Percentiles rank a stretch among this genome's conserved stretches.
These are phyloP conservation scores for Penicillium sp. DNA, from an alignment of 2,329 filamentous ascomycete genomes.

Conservation along the genomic window DNA sequence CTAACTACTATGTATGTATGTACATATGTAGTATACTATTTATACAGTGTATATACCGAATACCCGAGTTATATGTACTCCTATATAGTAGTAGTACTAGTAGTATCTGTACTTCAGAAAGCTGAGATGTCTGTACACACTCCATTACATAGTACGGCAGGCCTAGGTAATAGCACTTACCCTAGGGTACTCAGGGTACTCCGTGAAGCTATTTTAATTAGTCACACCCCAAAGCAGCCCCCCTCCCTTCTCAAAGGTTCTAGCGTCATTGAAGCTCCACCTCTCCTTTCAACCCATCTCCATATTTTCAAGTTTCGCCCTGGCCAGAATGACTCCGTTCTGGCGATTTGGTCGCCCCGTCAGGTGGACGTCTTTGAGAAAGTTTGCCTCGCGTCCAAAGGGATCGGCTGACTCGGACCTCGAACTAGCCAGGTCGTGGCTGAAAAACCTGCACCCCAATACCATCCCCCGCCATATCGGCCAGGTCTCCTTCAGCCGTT, in stretches of 20 bases:
- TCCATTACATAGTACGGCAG: too few relatives aligned
- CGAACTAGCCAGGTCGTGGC: conserved; percentile 59
- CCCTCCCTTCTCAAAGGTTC: neutral
- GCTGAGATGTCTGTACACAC: too few relatives aligned
- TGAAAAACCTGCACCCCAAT: conserved; percentile 56
- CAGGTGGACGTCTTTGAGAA: conserved; percentile 19
- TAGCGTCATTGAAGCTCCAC: conserved; percentile 3
- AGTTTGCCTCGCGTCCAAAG: conserved; percentile 32
- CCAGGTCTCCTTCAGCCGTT: conserved; percentile 65
- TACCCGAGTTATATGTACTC: too few relatives aligned
- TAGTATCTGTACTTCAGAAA: too few relatives aligned
- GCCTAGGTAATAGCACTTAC: too few relatives aligned
- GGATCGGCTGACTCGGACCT: conserved; percentile 25
- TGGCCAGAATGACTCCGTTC: neutral
- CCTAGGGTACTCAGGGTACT: too few relatives aligned
- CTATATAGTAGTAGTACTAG: too few relatives aligned
- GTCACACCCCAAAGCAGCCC: conserved; percentile 16
- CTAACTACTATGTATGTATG: too few relatives aligned
- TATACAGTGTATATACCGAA: too few relatives aligned
- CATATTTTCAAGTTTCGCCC: conserved; percentile 7
- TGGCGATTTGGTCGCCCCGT: conserved; percentile 14
- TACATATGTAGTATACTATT: too few relatives aligned
- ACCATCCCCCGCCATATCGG: conserved; percentile 61
- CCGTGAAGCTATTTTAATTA: conserved; percentile 21
- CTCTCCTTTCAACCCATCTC: conserved; percentile 3